Base-by-base conservation (phyloP, 2,329 filamentous ascomycete species). In the Talaromyces sp. region DNA sequence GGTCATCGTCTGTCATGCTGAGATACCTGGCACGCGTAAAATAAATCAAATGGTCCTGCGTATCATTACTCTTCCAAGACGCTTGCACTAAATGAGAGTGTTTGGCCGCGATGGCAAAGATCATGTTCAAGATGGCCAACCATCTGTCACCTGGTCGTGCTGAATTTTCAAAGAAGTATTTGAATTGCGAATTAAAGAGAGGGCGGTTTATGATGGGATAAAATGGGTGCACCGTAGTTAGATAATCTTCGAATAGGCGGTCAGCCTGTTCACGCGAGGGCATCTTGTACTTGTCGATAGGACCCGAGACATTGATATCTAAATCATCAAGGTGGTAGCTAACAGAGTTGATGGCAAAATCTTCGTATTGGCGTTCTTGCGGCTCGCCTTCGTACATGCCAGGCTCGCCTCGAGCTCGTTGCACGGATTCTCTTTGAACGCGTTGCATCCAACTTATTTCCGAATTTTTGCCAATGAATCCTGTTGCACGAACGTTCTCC, bases 371-470 rank as follows among this genome's bases (percentile, higher is more conserved):
- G 44, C 35, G 63, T 31, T 67, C 66, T 33, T 54, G 39, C 9
- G 62, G 62, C 33, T 60, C 63, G 59, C 67, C 61, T 33, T 76
- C 72, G 33, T 69, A 66, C 16, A 63, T 69, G 7, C 71, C 71
- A 12, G 73, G 67, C 55, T 72, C 42, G 46, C 68, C 70, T 62
- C 62, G 70, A 9, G 67, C 64, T 52, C 74, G 68, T 66, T 77
- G 68, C 40, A 73, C 71, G 63, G 75, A 71, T 69, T 80, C 73
- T 69, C 70, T 67, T 7, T 72, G 73, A 25, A 80, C 64, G 40
- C 76, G 72, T 64, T 80, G 77, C 67, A 80, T 73, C 79, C 79
- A 81, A 14, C 74, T 79, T 14, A 79, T 67, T 60, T 80, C 78
- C 0, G 78, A 80, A 44, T 78, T 79, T 63, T 80, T 80, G 3